Percentiles rank a stretch among this genome's conserved stretches.
Evolutionary conservation across 1,139 yeast genomes (phyloP).

Genomic region (Sugiyamaella paludigena): DNA sequence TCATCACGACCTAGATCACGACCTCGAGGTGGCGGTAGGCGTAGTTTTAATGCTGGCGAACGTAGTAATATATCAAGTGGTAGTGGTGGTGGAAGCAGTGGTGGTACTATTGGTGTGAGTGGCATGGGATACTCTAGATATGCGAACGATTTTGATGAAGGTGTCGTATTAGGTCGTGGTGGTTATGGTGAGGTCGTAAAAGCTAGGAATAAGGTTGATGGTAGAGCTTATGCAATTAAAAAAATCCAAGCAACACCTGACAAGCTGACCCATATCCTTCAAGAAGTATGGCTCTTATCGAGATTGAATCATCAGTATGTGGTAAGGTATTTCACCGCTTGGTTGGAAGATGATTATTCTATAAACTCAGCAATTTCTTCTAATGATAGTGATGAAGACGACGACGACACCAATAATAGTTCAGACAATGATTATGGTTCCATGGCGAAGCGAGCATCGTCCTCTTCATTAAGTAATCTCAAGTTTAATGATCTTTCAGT

Average conservation of each 20-base stretch:
- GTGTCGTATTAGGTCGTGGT: slow-evolving; percentile 88
- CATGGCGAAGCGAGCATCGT: background rate
- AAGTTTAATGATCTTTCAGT: slow-evolving; percentile 13
- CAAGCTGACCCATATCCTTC: slow-evolving; percentile 73
- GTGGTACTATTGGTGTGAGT: background rate
- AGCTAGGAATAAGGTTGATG: slow-evolving; percentile 89
- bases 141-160: slow-evolving; percentile 87
- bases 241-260: slow-evolving; percentile 81
- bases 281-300: slow-evolving; percentile 89
- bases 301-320: slow-evolving; percentile 92
- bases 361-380: slow-evolving; percentile 28
- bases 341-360: slow-evolving; percentile 73
- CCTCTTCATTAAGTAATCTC: slow-evolving; percentile 9
- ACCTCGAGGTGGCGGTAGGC: too few species aligned
- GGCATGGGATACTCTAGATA: slow-evolving; percentile 50
- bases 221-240: slow-evolving; percentile 91
- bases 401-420: slow-evolving; percentile 20
- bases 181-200: slow-evolving; percentile 98
- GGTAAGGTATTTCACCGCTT: slow-evolving; percentile 93
- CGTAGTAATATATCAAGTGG: too few species aligned
- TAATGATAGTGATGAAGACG: slow-evolving; percentile 29
- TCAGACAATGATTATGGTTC: slow-evolving; percentile 7
- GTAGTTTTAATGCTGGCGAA: too few species aligned
- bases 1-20: background rate
- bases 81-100: too few species aligned